Percentiles rank a stretch among this genome's conserved stretches.
phyloP scores from a whole-genome alignment of 169 alveolate genomes.

The Eimeria sp. region DNA sequence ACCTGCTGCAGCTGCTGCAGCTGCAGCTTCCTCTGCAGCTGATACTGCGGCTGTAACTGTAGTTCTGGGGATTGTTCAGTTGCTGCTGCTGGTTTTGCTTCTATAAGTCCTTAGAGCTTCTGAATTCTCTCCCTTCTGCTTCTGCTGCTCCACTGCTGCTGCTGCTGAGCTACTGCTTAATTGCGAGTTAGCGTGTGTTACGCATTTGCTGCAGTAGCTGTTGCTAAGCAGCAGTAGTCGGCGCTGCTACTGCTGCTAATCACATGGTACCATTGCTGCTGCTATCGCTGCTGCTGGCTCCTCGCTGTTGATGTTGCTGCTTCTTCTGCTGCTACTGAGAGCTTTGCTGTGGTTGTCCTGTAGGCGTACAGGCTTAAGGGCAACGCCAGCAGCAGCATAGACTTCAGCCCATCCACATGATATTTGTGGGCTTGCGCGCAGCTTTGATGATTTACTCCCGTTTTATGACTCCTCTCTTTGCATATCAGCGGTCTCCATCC shows the following conservation, averaged over 20 bases:
- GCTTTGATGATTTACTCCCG: no score
- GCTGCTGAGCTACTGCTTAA: neutral
- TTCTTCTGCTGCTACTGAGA: no score
- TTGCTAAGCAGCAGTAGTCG: neutral
- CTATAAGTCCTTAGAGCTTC: no score
- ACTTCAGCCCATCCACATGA: constrained; percentile 83
- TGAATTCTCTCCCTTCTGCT: no score
- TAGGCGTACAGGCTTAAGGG: no score
- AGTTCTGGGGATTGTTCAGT: neutral
- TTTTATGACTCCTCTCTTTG: no score
- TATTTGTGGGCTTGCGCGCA: no score
- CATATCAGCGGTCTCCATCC: neutral
- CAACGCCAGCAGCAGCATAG: constrained; percentile 81
- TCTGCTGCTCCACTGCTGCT: no score
- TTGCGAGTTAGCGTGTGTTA: neutral
- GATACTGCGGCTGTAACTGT: neutral
- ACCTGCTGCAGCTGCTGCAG: neutral
- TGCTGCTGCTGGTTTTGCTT: neutral
- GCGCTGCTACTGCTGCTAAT: neutral
- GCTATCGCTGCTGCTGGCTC: constrained; percentile 49
- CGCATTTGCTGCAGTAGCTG: neutral
- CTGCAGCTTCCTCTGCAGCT: neutral
- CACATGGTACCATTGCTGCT: constrained; percentile 73
- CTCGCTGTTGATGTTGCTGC: no score
- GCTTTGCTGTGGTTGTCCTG: no score